Base-by-base conservation (phyloP, 306 rosid genomes). In the Gleditsia sinensis region DNA sequence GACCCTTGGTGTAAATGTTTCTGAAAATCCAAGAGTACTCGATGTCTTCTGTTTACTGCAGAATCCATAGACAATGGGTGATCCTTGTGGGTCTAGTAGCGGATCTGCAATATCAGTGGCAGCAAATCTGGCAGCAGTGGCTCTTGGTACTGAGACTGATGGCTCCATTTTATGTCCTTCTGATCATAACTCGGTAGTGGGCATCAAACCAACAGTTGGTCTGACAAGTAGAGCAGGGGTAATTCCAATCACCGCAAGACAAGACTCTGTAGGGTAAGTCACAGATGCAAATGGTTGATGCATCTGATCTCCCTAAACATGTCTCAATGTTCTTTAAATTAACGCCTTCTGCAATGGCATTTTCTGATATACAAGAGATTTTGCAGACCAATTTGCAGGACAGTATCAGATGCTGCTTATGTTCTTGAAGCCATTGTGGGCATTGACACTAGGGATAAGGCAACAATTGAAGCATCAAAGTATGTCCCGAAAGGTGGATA, bases 191-290 rank as follows among this genome's bases (percentile, higher is more conserved):
- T 87, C 88, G 0, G 86, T 83, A 0, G 91, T 89, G 3, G 89
- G 89, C 23, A 75, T 88, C 78, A 90, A 86, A 60, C 96, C 91
- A 60, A 90, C 89, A 0, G 83, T 91, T 21, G 94, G 94, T 68
- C 90, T 88, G 66, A 91, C 92, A n/a, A 91, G 97, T 45, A 86
- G 97, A 67, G 88, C 89, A 0, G 92, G 92, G 5, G 92, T 88
- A 1, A 71, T 91, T 36, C 94, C 97, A 20, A 74, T 91, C 67
- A 72, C 83, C 33, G 86, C 82, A 6, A 80, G 86, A 40, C 94
- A 87, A 69, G 97, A 88, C 84, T 69, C 90, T 2, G 50, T 91
- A 55, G 94, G 94, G 93, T 90, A 84, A 20, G 82, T 49, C n/a
- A 2, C 7, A 37, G n/a, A 16, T 12, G 12, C n/a, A 50, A 24